Conservation (phyloP, 495 filamentous ascomycete genomes). For the Lophiostoma macrostomum region DNA sequence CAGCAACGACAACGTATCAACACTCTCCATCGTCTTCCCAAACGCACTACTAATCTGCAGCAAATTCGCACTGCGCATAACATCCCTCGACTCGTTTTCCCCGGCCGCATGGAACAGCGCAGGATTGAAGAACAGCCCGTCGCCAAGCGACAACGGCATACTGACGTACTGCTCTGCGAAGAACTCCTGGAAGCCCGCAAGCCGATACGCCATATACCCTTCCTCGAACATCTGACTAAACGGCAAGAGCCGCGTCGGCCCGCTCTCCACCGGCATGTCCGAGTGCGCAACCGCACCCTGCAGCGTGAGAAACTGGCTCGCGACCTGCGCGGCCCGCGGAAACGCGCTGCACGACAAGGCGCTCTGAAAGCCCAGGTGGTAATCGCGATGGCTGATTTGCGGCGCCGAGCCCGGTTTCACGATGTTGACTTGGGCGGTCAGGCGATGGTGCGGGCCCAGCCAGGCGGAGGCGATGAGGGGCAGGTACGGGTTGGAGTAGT, state of each 20-base stretch:
- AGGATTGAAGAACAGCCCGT: constrained; percentile 57
- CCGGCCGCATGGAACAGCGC: constrained; percentile 58
- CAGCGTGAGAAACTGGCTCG: constrained; percentile 52
- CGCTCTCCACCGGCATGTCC: constrained; percentile 53
- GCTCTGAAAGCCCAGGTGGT: constrained; percentile 56
- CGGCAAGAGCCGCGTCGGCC: constrained; percentile 54
- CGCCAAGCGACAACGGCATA: constrained; percentile 48
- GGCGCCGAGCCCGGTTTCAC: constrained; percentile 52
- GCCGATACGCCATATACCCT: constrained; percentile 53
- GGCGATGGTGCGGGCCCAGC: constrained; percentile 53
- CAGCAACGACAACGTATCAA: constrained; percentile 49
- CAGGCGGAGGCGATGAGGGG: constrained; percentile 46
- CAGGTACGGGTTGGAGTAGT: constrained; percentile 56
- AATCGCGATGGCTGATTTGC: constrained; percentile 55
- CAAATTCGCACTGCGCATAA: constrained; percentile 52
- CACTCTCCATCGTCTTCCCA: constrained; percentile 57
- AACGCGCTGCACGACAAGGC: constrained; percentile 37
- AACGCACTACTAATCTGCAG: constrained; percentile 55
- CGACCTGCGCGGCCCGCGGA: constrained; percentile 47
- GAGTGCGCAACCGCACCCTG: constrained; percentile 57
- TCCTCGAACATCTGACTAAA: constrained; percentile 52
- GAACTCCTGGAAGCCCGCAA: constrained; percentile 46
- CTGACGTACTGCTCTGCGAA: constrained; percentile 49
- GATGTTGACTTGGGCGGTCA: constrained; percentile 57
- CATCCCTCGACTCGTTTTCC: constrained; percentile 47